Percentiles rank a stretch among this genome's conserved stretches.
Conservation (phyloP, 2,329 filamentous ascomycete species). For the Aspergillus piperis region DNA sequence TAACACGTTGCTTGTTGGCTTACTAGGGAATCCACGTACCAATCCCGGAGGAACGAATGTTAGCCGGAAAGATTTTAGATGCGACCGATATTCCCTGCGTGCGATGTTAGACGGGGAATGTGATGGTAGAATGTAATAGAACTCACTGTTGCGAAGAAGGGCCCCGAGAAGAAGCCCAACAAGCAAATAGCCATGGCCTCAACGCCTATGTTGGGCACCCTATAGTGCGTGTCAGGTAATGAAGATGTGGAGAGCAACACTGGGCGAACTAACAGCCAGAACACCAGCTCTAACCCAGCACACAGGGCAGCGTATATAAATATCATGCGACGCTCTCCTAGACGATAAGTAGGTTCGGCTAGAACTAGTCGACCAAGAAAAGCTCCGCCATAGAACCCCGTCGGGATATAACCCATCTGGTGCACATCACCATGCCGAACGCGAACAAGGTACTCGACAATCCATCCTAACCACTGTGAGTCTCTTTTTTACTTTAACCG, state of each 20-base stretch:
- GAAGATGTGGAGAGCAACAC: too few relatives aligned
- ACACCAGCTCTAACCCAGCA: constrained; percentile 58
- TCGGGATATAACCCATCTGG: constrained; percentile 63
- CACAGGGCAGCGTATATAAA: constrained; percentile 56
- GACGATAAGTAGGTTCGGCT: constrained; percentile 60
- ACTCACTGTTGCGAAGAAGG: constrained; percentile 58
- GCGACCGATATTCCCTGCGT: constrained; percentile 51
- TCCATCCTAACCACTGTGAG: constrained; percentile 52
- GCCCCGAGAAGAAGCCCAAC: constrained; percentile 60
- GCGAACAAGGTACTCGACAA: constrained; percentile 64
- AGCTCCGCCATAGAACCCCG: constrained; percentile 61
- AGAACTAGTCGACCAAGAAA: constrained; percentile 60
- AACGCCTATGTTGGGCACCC: constrained; percentile 49
- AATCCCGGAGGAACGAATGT: constrained; percentile 52
- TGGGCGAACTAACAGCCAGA: constrained; percentile 52
- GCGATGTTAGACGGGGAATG: not conserved
- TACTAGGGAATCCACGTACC: constrained; percentile 27
- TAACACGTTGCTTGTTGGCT: too few relatives aligned
- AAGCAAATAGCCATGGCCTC: constrained; percentile 58
- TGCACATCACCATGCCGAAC: constrained; percentile 60
- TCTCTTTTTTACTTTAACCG: not conserved
- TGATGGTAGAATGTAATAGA: not conserved
- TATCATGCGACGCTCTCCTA: constrained; percentile 61
- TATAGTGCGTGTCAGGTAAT: not conserved
- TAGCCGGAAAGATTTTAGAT: constrained; percentile 53